Evolutionary conservation across 2,329 filamentous ascomycete species (phyloP).

Genomic region (Sporothrix brasiliensis): DNA sequence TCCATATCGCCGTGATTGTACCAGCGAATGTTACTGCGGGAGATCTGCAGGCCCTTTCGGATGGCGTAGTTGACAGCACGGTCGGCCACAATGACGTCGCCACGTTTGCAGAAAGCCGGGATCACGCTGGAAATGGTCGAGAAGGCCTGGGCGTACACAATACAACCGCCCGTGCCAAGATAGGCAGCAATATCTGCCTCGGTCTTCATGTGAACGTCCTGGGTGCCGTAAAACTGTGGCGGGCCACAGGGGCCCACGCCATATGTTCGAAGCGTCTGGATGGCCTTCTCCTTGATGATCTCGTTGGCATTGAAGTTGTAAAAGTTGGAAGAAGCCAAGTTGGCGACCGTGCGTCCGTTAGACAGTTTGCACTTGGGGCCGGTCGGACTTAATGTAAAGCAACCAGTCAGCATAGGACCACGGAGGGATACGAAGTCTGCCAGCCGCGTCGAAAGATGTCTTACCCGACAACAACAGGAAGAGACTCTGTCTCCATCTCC

Average conservation of each 20-base stretch:
- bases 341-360: slow-evolving; percentile 87
- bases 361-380: slow-evolving; percentile 87
- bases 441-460: background rate
- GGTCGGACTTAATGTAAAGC: slow-evolving; percentile 63
- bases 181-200: slow-evolving; percentile 92
- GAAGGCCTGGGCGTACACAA: slow-evolving; percentile 95
- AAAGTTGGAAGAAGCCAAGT: slow-evolving; percentile 94
- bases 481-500: slow-evolving; percentile 77
- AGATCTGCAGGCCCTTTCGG: slow-evolving; percentile 91
- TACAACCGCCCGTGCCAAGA: slow-evolving; percentile 83
- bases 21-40: slow-evolving; percentile 87
- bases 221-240: slow-evolving; percentile 96
- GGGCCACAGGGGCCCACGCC: slow-evolving; percentile 96
- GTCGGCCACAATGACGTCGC: slow-evolving; percentile 95
- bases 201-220: slow-evolving; percentile 97
- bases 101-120: slow-evolving; percentile 93
- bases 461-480: slow-evolving; percentile 87
- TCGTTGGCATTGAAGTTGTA: slow-evolving; percentile 97
- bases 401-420: background rate
- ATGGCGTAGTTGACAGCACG: slow-evolving; percentile 91
- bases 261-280: slow-evolving; percentile 90
- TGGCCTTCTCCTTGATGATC: slow-evolving; percentile 89
- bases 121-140: slow-evolving; percentile 97
- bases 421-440: background rate
- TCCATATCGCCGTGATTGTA: slow-evolving; percentile 96